Base-by-base conservation (phyloP, 176 grass and related monocot genomes). In the Rhynchospora breviuscula region DNA sequence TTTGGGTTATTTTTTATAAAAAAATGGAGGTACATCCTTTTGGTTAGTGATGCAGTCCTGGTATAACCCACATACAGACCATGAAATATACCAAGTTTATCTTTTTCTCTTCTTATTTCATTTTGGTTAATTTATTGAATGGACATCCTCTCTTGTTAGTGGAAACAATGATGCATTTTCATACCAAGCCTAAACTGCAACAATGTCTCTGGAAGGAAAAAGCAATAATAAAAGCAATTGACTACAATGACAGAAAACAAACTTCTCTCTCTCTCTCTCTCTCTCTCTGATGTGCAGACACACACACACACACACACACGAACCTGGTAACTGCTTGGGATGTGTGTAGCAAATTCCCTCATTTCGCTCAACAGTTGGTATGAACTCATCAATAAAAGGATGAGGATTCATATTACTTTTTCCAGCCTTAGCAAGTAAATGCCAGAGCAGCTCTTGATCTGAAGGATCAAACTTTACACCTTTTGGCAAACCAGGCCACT, bases 291-390 rank as follows among this genome's bases (percentile, higher is more conserved):
- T 14, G 56, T 11, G 21, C 59, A 62, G 6, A 7, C 19, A 23
- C 9, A 2, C 59, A 57, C 49, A 29, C 21, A 25, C 72, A 77
- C 72, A 31, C 26, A 29, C 35, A 0, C 1, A 81, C 57, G 11
- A 79, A 98, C 96, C 96, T 91, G 93, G 96, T 88, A 98, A 83
- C 84, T 86, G 93, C 71, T 89, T 77, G 63, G 96, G 96, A 89
- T 98, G 93, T n/a, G 93, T 91, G 65, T 98, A 98, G 82, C 96
- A 98, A 79, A 98, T 98, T 54, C 96, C 96, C 68, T 98, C 96
- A 46, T 81, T 88, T 85, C 89, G 88, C 79, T 95, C 91, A 58
- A 98, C 93, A 8, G 93, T 98, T 87, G 88, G 96, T 86, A 98
- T 93, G 77, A 98, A 98, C 84, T 98, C 96, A 63, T 83, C 69